Evolutionary conservation across 1,284 basidiomycete species (phyloP), one percentile per base, ranked within the genome.

Genomic region (Rhodotorula mucilaginosa): DNA sequence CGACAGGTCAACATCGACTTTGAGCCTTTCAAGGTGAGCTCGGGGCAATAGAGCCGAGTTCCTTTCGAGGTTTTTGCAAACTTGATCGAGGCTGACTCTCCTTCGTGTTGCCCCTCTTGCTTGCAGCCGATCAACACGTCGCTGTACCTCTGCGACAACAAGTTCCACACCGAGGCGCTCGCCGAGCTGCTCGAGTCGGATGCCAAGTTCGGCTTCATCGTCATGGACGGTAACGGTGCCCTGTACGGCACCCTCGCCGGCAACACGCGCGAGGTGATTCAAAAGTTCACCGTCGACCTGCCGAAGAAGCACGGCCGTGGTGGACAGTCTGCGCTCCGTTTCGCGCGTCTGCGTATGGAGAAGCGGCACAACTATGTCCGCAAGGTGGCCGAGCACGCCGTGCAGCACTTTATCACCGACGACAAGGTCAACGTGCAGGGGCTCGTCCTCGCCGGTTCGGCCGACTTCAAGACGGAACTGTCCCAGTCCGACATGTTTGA

Each of bases 321-420:
- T 89, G 97, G 97, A 84, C 97, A 99, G 83, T 99, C 97, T 72
- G 97, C 97, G 46, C 86, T 99, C 66, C 97, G 97, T 92, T 99
- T 99, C 88, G 93, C 96, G 56, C 96, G 97, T 88, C 88, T 99
- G 70, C 92, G 97, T 82, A 97, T 98, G 80, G 97, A 99, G 84
- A 97, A 97, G 80, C 89, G 97, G 69, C 96, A 99, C 88, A 99
- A 99, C 83, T 99, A 99, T 81, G 95, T 99, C 63, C 91, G 97
- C 78, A 99, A 99, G 83, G 95, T 99, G 70, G 95, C 96, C 66
- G 96, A 99, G 83, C 85, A 89, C 68, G 94, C 97, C 3, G 95
- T 98, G 15, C 95, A 98, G 83, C 94, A 98, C 83, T 99, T 93
- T 82, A 97, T 99, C 82, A 94, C 94, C 60, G 90, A 89, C 82